Conservation (phyloP, 306 rosid species). For the cucumber (Cucumis sativus) region DNA sequence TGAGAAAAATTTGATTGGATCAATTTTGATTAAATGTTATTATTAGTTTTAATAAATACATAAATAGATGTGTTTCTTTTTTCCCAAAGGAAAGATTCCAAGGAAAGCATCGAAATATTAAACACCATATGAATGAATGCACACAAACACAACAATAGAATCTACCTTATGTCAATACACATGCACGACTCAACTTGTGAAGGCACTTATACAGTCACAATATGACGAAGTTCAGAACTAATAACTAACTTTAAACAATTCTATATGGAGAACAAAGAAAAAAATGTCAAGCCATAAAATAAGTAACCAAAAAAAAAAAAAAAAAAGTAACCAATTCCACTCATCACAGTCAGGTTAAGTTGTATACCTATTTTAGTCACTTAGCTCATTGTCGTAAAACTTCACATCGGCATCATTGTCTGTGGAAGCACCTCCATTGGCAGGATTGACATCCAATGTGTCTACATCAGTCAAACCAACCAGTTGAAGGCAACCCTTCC, state of each 20-base stretch:
- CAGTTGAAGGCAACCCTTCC: constrained; percentile 47
- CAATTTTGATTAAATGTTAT: not conserved
- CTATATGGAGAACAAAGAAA: not conserved
- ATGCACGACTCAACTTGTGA: not conserved
- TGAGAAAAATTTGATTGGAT: not conserved
- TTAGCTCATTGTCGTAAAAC: constrained; percentile 57
- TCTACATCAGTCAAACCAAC: constrained; percentile 32
- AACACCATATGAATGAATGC: not conserved
- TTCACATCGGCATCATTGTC: constrained; percentile 62
- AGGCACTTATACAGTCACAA: not conserved
- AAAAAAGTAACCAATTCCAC: not conserved
- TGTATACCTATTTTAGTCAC: constrained; percentile 32
- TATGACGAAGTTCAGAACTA: not conserved
- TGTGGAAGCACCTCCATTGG: constrained; percentile 33
- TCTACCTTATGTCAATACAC: not conserved
- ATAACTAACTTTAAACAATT: not conserved
- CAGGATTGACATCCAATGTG: constrained; percentile 31
- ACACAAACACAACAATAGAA: not conserved
- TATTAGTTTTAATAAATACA: not conserved
- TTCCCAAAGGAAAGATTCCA: not conserved
- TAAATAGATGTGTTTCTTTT: not conserved
- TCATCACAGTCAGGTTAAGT: constrained; percentile 8
- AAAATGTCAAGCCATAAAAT: not conserved
- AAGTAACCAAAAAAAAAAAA: not conserved
- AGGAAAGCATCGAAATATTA: not conserved